Conservation (phyloP, 1,139 yeast species). For the Suhomyces chickasaworum region DNA sequence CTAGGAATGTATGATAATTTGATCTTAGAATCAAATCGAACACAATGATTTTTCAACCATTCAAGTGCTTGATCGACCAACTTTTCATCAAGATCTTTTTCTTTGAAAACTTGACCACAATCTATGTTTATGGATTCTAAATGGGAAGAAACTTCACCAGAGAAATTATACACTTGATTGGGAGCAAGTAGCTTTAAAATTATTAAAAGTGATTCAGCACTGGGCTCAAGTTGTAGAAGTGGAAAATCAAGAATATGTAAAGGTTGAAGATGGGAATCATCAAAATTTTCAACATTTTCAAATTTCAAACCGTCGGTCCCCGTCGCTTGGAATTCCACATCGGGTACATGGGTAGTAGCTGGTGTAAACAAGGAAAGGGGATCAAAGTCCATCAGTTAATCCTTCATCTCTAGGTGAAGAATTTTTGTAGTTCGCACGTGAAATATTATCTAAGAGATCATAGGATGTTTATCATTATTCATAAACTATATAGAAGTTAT, state of each 20-base stretch:
- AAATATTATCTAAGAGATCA: background rate
- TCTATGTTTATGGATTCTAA: slow-evolving; percentile 19
- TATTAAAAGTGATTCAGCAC: slow-evolving; percentile 45
- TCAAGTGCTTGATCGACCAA: slow-evolving; percentile 27
- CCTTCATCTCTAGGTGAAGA: background rate
- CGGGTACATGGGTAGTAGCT: slow-evolving; percentile 11
- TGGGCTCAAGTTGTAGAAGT: slow-evolving; percentile 47
- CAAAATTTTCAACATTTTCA: slow-evolving; percentile 8
- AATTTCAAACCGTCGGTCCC: background rate
- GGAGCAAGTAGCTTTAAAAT: slow-evolving; percentile 55
- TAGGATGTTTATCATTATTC: background rate
- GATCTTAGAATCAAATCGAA: slow-evolving; percentile 29
- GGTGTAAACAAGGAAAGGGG: slow-evolving; percentile 47
- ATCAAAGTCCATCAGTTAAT: slow-evolving; percentile 38
- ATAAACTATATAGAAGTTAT: background rate
- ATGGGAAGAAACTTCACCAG: slow-evolving; percentile 16
- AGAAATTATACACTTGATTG: slow-evolving; percentile 58
- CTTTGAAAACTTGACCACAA: slow-evolving; percentile 22
- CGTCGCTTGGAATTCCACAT: background rate
- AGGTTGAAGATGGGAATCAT: slow-evolving; percentile 33
- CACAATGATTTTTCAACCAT: slow-evolving; percentile 47
- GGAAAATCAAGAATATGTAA: slow-evolving; percentile 74
- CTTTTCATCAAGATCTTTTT: slow-evolving; percentile 28
- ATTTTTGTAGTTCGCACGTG: slow-evolving; percentile 5
- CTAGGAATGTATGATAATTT: slow-evolving; percentile 32